A percentile compares a stretch with the other conserved stretches of the same genome.
phyloP scores from a whole-genome alignment of 2,329 filamentous ascomycete genomes.

The Cordyceps javanica region DNA sequence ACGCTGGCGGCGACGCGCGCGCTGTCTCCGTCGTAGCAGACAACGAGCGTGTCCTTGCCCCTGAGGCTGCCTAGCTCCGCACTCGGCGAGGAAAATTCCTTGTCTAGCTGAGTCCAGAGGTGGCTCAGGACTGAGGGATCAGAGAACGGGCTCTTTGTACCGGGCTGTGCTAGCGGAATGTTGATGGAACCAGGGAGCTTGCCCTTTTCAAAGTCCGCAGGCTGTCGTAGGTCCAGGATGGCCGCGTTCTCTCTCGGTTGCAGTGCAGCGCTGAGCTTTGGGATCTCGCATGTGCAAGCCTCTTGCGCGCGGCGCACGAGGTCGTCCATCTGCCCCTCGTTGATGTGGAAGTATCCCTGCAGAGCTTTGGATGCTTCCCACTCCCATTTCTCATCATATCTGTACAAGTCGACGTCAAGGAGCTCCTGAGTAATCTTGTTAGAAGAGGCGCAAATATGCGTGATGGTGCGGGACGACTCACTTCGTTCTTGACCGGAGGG shows the following conservation, averaged over 20 bases:
- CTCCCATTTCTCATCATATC: slow-evolving; percentile 50
- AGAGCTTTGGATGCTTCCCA: slow-evolving; percentile 32
- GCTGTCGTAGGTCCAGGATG: slow-evolving; percentile 40
- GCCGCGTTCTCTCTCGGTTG: slow-evolving; percentile 22
- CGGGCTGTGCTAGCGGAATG: slow-evolving; percentile 33
- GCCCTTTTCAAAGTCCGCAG: slow-evolving; percentile 34
- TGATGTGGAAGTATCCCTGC: slow-evolving; percentile 23
- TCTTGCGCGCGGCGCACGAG: slow-evolving; percentile 10
- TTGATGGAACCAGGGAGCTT: slow-evolving; percentile 39
- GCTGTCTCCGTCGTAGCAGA: slow-evolving; percentile 50
- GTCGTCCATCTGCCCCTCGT: slow-evolving; percentile 11
- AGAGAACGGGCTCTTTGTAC: slow-evolving; percentile 38
- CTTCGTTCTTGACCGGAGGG: slow-evolving; percentile 40
- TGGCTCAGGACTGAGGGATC: slow-evolving; percentile 35
- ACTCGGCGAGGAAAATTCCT: slow-evolving; percentile 29
- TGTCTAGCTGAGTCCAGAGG: slow-evolving; percentile 43
- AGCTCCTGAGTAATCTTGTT: slow-evolving; percentile 29
- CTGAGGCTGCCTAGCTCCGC: slow-evolving; percentile 20
- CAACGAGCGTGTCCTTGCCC: slow-evolving; percentile 34
- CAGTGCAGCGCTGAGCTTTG: slow-evolving; percentile 10
- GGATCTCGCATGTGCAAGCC: not conserved
- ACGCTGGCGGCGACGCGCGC: slow-evolving; percentile 48
- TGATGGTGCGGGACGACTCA: slow-evolving; percentile 8
- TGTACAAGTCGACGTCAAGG: slow-evolving; percentile 40
- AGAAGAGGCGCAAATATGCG: not conserved